Evolutionary conservation across 345 rosid genomes (phyloP).

Genomic region (Euclidium syriacum): DNA sequence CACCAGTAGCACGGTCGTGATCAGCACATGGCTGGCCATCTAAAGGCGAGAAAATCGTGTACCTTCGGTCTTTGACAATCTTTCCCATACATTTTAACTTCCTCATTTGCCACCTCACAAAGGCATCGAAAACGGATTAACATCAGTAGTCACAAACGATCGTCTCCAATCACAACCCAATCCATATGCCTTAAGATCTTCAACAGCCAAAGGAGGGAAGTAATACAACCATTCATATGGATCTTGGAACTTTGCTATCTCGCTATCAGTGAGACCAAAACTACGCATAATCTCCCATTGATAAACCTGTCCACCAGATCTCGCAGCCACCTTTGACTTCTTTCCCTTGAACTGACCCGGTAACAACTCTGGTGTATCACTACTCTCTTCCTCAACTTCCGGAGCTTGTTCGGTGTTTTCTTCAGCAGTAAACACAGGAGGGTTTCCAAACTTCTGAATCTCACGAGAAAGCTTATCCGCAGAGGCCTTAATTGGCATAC

Average conservation of each 20-base stretch:
- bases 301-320: constrained; percentile 65
- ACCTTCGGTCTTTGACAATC: constrained; percentile 76
- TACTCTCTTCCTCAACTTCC: constrained; percentile 35
- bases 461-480: constrained; percentile 89
- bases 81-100: constrained; percentile 82
- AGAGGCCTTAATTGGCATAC: constrained; percentile 96
- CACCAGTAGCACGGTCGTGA: constrained; percentile 92
- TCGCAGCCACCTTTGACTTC: constrained; percentile 85
- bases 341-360: constrained; percentile 69
- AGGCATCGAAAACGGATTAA: constrained; percentile 73
- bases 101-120: constrained; percentile 92
- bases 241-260: constrained; percentile 65
- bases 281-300: constrained; percentile 99
- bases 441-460: constrained; percentile 62
- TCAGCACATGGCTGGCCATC: constrained; percentile 98
- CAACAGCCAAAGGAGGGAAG: constrained; percentile 73
- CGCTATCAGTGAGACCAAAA: constrained; percentile 65
- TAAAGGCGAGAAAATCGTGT: constrained; percentile 79
- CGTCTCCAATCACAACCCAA: constrained; percentile 95
- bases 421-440: constrained; percentile 54
- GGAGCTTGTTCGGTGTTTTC: constrained; percentile 12
- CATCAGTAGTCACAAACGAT: constrained; percentile 80
- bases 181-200: constrained; percentile 80
- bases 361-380: constrained; percentile 30
- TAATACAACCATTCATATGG: constrained; percentile 72